These are phyloP conservation scores for Rosa hybrid DNA, from an alignment of 331 rosid genomes.

Conservation along the genomic window DNA sequence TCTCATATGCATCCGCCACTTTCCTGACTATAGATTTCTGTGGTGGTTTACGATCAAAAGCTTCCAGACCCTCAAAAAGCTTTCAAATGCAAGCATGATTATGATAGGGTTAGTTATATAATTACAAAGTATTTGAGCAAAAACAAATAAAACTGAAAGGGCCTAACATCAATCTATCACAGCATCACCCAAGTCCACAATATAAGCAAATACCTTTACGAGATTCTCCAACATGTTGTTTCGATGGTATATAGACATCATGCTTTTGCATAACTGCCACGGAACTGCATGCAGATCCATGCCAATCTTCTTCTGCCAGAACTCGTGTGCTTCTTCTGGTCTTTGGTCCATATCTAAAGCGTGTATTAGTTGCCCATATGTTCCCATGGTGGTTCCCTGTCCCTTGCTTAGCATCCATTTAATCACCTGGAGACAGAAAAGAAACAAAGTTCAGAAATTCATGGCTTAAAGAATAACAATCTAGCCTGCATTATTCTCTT, in stretches of 20 bases:
- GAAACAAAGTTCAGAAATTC: background rate
- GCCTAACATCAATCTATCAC: background rate
- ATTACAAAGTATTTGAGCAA: background rate
- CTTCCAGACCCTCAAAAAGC: constrained; percentile 91
- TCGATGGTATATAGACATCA: constrained; percentile 72
- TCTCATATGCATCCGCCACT: constrained; percentile 84
- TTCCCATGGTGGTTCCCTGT: constrained; percentile 82
- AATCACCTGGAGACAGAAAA: constrained; percentile 49
- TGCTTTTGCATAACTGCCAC: constrained; percentile 77
- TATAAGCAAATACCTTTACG: constrained; percentile 45
- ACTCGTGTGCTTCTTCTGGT: constrained; percentile 71
- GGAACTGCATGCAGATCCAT: constrained; percentile 79
- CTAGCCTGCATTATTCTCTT: background rate
- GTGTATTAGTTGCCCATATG: constrained; percentile 65
- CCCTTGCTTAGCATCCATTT: constrained; percentile 97
- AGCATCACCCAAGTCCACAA: background rate
- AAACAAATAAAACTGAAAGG: background rate
- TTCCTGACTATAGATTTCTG: constrained; percentile 65
- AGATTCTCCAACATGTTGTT: constrained; percentile 67
- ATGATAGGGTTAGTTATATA: constrained; percentile 21
- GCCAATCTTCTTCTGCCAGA: constrained; percentile 80
- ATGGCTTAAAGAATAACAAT: background rate
- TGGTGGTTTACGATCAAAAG: constrained; percentile 84
- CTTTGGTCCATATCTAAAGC: constrained; percentile 90
- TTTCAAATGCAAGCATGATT: constrained; percentile 37